Conservation (phyloP, 495 filamentous ascomycete genomes). For the Antarctomyces pellizariae region DNA sequence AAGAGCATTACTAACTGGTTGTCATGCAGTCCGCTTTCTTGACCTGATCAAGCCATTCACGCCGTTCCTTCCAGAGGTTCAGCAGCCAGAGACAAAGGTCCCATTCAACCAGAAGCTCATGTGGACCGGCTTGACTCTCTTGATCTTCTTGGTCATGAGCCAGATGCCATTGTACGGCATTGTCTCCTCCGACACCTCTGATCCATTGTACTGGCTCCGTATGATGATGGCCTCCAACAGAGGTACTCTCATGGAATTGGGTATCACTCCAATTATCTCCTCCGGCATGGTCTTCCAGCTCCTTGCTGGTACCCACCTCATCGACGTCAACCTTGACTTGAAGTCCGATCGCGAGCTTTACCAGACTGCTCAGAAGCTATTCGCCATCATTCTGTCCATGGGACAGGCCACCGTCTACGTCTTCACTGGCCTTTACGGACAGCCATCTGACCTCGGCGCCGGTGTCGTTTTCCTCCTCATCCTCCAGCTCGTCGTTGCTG, state of each 20-base stretch:
- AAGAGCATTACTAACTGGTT: constrained; percentile 1
- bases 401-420: constrained; percentile 94
- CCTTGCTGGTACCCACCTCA: constrained; percentile 95
- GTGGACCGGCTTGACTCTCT: constrained; percentile 94
- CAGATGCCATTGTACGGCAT: constrained; percentile 97
- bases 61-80: constrained; percentile 96
- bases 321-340: constrained; percentile 98
- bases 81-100: constrained; percentile 85
- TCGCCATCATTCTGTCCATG: constrained; percentile 92
- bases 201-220: constrained; percentile 97
- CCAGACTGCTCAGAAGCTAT: constrained; percentile 98
- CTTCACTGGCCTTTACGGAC: constrained; percentile 92
- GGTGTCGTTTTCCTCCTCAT: constrained; percentile 96
- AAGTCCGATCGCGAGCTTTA: constrained; percentile 98
- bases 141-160: constrained; percentile 99
- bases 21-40: constrained; percentile 74
- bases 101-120: constrained; percentile 98
- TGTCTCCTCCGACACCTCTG: constrained; percentile 86
- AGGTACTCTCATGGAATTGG: constrained; percentile 96
- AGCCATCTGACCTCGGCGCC: constrained; percentile 83
- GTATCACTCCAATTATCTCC: constrained; percentile 97
- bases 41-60: constrained; percentile 98
- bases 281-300: constrained; percentile 99
- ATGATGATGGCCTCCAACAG: constrained; percentile 99
- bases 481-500: constrained; percentile 87